Base-by-base conservation (phyloP, 805 yeast species). In the Candida railenensis region DNA sequence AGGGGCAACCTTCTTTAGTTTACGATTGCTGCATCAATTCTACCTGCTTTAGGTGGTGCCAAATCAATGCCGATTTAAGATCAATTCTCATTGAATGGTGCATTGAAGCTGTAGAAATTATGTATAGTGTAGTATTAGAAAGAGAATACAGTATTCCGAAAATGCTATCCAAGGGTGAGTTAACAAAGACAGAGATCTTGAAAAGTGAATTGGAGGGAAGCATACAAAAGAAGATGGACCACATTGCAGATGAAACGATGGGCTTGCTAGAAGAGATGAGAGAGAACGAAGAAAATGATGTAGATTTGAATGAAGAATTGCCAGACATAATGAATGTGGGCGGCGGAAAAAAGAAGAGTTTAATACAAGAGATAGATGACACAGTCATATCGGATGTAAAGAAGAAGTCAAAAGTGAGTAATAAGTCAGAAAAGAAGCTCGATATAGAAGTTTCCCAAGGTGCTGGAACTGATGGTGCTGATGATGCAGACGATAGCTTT, bases 71-170 rank as follows among this genome's bases (percentile, higher is more conserved):
- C 1, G 86, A 86, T 43, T 71, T 89, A 46, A 72, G 81, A 48
- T 73, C 81, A 40, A 83, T 89, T 12, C 60, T 88, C 42, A 77
- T 86, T 4, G 96, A 89, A 59, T 89, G 96, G 86, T 85, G 96
- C 56, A 61, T 89, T 36, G 96, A 89, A 58, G 78, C 90, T 9
- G 81, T 87, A 2, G 96, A 89, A 59, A 66, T 83, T 48, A 68
- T 73, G 42, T 60, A 64, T 49, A 63, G 55, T 22, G 43, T 82
- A 1, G 63, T 68, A 3, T 69, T 90, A 15, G 87, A 85, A 46
- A 67, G 96, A 44, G 85, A 83, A 43, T 70, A 81, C 40, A 60
- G 80, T 2, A 69, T 80, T 2, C 97, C 97, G 1, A 88, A 87
- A 54, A 74, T 92, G 81, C 61, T 73, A 9, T 66, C 76, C 42